Conservation (phyloP, 768 basidiomycete genomes). For the Lentinula raphanica region DNA sequence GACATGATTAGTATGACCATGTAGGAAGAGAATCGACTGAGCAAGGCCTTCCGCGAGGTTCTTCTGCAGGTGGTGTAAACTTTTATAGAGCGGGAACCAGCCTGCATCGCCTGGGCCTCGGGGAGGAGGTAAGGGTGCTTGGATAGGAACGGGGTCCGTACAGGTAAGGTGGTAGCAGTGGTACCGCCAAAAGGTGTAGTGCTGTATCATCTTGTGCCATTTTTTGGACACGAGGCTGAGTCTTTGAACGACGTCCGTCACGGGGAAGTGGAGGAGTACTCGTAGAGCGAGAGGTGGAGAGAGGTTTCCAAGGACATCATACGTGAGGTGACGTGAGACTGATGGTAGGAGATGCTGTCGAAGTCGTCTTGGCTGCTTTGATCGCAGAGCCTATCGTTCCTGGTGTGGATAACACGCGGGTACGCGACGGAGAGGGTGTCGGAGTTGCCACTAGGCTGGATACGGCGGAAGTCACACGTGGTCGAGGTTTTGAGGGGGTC, state of each 20-base stretch:
- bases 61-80: conserved; percentile 78
- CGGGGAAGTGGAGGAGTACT: conserved; percentile 53
- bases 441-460: neutral
- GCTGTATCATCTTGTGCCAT: conserved; percentile 41
- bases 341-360: neutral
- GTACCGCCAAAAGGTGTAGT: conserved; percentile 72
- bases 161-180: conserved; percentile 71
- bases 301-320: conserved; percentile 74
- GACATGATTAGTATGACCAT: conserved; percentile 83
- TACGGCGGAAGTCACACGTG: conserved; percentile 1
- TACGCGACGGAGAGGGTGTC: neutral
- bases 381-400: neutral
- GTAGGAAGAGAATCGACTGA: conserved; percentile 72
- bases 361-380: neutral
- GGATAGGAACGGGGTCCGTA: conserved; percentile 62
- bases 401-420: neutral
- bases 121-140: neutral
- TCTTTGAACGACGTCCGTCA: conserved; percentile 43
- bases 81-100: conserved; percentile 61
- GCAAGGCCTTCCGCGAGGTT: conserved; percentile 77
- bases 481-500: neutral
- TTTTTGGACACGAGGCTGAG: conserved; percentile 35
- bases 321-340: conserved; percentile 33
- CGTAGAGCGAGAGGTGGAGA: conserved; percentile 60
- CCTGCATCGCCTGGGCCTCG: conserved; percentile 17